Conservation (phyloP, 1,284 basidiomycete genomes). For the Neotropicomus parvogracilis region DNA sequence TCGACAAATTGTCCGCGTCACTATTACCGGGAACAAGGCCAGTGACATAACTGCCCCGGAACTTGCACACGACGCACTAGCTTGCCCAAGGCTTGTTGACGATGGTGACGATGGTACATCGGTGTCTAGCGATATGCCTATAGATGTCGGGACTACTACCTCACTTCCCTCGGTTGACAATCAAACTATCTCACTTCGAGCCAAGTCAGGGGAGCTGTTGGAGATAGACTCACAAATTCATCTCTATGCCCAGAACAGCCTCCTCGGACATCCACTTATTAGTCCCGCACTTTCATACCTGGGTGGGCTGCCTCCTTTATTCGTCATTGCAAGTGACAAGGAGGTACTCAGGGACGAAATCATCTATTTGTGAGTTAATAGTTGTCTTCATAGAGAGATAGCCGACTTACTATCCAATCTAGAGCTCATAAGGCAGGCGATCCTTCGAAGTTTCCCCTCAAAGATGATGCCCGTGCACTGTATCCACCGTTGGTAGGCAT, state of each 20-base stretch:
- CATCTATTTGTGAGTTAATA: constrained; percentile 69
- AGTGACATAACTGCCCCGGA: constrained; percentile 10
- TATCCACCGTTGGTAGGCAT: constrained; percentile 69
- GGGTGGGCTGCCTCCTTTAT: constrained; percentile 86
- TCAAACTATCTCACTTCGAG: constrained; percentile 44
- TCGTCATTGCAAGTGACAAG: constrained; percentile 84
- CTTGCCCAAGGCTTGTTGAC: constrained; percentile 22
- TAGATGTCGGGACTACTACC: constrained; percentile 47
- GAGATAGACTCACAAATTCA: constrained; percentile 76
- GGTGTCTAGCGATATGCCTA: constrained; percentile 26
- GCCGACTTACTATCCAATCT: constrained; percentile 3
- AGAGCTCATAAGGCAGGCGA: constrained; percentile 92
- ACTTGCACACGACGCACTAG: constrained; percentile 18
- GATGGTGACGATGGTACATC: constrained; percentile 16
- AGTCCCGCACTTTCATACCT: constrained; percentile 83
- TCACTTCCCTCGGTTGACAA: constrained; percentile 40
- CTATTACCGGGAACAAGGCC: constrained; percentile 13
- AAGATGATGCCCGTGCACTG: constrained; percentile 54
- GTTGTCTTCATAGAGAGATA: background rate
- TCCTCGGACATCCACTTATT: constrained; percentile 82
- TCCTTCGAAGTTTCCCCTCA: constrained; percentile 71
- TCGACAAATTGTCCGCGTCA: constrained; percentile 51
- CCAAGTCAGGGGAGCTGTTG: constrained; percentile 49
- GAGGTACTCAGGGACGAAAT: constrained; percentile 94
- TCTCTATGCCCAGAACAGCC: constrained; percentile 83